Percentiles rank a stretch among this genome's conserved stretches.
phyloP scores from a whole-genome alignment of 2,329 filamentous ascomycete genomes.

The Boeremia lycopersici region DNA sequence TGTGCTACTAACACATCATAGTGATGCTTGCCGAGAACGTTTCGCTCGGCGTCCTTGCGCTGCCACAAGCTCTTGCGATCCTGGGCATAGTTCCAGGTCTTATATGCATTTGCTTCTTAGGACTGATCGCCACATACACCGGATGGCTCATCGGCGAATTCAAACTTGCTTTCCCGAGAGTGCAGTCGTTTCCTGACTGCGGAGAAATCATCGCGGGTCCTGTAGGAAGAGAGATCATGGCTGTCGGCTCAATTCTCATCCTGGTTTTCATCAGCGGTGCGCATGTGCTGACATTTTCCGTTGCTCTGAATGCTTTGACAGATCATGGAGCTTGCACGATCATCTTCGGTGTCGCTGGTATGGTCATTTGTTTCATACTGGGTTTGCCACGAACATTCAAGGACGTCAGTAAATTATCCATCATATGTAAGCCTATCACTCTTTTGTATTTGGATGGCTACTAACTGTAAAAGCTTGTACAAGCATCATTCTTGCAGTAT shows the following conservation, averaged over 20 bases:
- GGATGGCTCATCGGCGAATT: conserved; percentile 66
- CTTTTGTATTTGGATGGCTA: not conserved
- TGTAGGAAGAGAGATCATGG: conserved; percentile 67
- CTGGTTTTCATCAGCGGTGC: conserved; percentile 72
- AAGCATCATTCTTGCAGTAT: conserved; percentile 67
- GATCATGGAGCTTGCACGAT: conserved; percentile 67
- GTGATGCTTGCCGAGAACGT: conserved; percentile 67
- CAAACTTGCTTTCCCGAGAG: conserved; percentile 61
- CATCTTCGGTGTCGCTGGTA: conserved; percentile 65
- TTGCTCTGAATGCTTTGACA: conserved; percentile 70
- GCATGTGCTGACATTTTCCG: conserved; percentile 73
- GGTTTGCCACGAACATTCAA: conserved; percentile 67
- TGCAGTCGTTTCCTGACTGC: conserved; percentile 72
- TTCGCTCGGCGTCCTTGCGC: conserved; percentile 61
- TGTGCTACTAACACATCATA: conserved; percentile 9
- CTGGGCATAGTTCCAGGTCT: conserved; percentile 61
- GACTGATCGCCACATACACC: conserved; percentile 64
- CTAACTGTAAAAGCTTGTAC: conserved; percentile 57
- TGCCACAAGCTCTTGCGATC: conserved; percentile 59
- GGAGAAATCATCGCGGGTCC: conserved; percentile 66
- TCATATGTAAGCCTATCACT: conserved; percentile 55
- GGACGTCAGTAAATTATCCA: conserved; percentile 66
- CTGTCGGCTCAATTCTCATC: conserved; percentile 66
- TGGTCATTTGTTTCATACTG: conserved; percentile 63
- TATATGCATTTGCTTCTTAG: conserved; percentile 60